phyloP scores from a whole-genome alignment of 352 stramenopile genomes.

The Peronospora farinosa region DNA sequence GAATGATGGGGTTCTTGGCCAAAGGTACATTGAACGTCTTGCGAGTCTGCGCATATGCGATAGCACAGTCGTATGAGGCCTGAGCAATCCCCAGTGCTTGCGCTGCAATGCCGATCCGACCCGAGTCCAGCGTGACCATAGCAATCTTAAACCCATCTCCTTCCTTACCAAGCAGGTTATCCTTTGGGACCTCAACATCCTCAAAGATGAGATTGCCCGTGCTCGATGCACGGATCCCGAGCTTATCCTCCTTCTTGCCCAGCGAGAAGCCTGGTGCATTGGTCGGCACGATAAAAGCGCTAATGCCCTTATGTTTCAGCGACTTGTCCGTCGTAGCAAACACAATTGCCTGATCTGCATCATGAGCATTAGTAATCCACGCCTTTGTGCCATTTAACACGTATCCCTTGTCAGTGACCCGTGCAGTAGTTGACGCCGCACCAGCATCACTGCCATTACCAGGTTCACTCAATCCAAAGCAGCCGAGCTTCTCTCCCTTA shows the following conservation, averaged over 20 bases:
- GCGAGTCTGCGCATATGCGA: conserved; percentile 91
- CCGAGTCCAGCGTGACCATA: conserved; percentile 90
- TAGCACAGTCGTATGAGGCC: conserved; percentile 92
- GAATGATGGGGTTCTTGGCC: conserved; percentile 82
- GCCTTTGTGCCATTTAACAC: conserved; percentile 96
- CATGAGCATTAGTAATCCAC: conserved; percentile 95
- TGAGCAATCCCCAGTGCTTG: conserved; percentile 95
- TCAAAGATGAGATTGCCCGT: conserved; percentile 96
- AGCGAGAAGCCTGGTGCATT: conserved; percentile 90
- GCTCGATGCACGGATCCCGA: conserved; percentile 95
- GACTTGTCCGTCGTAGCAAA: conserved; percentile 97
- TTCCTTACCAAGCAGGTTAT: conserved; percentile 76
- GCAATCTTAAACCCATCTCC: conserved; percentile 89
- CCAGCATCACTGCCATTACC: conserved; percentile 93
- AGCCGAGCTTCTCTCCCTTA: conserved; percentile 88
- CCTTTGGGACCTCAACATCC: conserved; percentile 87
- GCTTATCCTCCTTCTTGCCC: conserved; percentile 96
- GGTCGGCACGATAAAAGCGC: conserved; percentile 92
- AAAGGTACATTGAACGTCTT: conserved; percentile 93
- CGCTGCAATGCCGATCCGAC: conserved; percentile 92
- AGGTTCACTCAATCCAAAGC: conserved; percentile 92
- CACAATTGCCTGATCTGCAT: conserved; percentile 90
- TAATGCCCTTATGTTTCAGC: conserved; percentile 94
- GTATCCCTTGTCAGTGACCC: conserved; percentile 80
- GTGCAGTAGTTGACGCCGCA: conserved; percentile 90